Evolutionary conservation across 1,284 basidiomycete species (phyloP).

Genomic region (Apiotrichum akiyoshidainum): DNA sequence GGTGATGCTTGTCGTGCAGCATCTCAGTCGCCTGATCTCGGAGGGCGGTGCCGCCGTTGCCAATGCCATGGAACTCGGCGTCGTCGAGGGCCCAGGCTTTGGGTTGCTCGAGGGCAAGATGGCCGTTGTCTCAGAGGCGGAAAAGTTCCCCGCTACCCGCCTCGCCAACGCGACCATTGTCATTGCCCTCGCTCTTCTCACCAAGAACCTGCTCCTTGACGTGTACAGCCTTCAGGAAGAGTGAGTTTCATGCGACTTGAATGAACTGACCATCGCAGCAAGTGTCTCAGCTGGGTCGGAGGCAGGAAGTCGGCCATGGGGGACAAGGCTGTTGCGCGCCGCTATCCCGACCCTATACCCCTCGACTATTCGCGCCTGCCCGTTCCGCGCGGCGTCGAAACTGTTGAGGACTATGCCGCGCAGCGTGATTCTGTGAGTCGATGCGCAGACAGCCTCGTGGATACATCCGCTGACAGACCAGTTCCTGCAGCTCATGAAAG

Average conservation of each 20-base stretch:
- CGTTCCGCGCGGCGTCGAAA: conserved; percentile 34
- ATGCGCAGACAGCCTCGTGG: background rate
- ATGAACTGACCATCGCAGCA: conserved; percentile 56
- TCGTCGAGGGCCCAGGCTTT: conserved; percentile 41
- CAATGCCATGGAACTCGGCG: conserved; percentile 49
- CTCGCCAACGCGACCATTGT: conserved; percentile 60
- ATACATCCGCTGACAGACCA: background rate
- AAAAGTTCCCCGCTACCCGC: conserved; percentile 26
- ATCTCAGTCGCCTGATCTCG: conserved; percentile 74
- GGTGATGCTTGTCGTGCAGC: conserved; percentile 75
- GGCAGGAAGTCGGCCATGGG: conserved; percentile 82
- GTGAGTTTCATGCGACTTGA: conserved; percentile 53
- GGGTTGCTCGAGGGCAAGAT: conserved; percentile 25
- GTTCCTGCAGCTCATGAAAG: conserved; percentile 33
- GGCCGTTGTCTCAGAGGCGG: conserved; percentile 30
- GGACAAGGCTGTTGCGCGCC: conserved; percentile 68
- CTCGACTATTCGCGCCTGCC: conserved; percentile 34
- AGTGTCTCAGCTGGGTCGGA: conserved; percentile 70
- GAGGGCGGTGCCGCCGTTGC: conserved; percentile 69
- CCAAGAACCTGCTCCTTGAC: conserved; percentile 76
- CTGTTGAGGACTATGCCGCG: conserved; percentile 37
- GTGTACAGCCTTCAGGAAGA: conserved; percentile 82
- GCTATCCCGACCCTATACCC: conserved; percentile 16
- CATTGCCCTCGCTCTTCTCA: conserved; percentile 72
- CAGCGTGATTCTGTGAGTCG: conserved; percentile 42